Conservation (phyloP, 2,329 filamentous ascomycete genomes). For the Nothomitra cinnamomea region DNA sequence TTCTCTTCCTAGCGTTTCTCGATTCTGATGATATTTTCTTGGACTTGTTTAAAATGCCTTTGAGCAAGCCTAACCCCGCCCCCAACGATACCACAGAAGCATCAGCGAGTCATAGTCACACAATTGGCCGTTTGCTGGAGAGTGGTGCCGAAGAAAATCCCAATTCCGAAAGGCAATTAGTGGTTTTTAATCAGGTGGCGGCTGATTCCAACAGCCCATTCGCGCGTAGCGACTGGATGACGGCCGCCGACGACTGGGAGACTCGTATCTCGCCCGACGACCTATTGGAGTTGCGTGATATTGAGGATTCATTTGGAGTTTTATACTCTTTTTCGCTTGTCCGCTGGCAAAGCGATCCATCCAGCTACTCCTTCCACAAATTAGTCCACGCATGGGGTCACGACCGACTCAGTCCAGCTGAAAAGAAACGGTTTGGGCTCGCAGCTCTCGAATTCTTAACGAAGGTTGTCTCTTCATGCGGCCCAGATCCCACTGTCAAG, state of each 20-base stretch:
- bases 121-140: no score
- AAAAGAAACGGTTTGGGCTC: slow-evolving; percentile 7
- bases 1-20: neutral
- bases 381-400: slow-evolving; percentile 13
- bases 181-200: no score
- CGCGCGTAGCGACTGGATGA: no score
- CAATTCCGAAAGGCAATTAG: no score
- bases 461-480: slow-evolving; percentile 1
- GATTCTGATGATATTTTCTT: neutral
- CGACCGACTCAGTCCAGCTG: slow-evolving; percentile 7
- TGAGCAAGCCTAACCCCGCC: no score
- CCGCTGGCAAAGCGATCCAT: slow-evolving; percentile 11
- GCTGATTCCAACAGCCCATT: no score
- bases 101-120: no score
- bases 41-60: no score
- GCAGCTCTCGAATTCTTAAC: slow-evolving; percentile 5
- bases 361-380: slow-evolving; percentile 14
- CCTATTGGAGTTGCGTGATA: neutral
- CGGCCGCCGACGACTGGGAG: no score
- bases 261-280: no score
- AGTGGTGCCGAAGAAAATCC: no score
- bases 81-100: no score
- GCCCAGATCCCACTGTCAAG: slow-evolving; percentile 5
- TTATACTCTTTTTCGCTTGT: slow-evolving; percentile 10
- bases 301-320: neutral